Evolutionary conservation across 352 stramenopile species (phyloP).

Genomic region (Phytophthora syringae): DNA sequence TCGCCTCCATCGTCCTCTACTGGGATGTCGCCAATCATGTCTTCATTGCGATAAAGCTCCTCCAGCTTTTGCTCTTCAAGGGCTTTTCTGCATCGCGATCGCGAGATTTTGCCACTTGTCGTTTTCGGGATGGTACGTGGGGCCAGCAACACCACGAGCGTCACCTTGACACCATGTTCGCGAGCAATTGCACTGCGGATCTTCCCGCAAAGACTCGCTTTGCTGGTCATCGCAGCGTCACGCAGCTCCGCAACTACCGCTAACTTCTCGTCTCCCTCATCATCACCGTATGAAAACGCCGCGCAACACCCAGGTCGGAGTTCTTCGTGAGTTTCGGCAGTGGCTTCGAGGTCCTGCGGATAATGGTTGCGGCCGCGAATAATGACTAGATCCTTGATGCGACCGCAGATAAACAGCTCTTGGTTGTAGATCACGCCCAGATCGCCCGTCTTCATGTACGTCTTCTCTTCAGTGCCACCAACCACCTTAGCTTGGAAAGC

Average conservation of each 20-base stretch:
- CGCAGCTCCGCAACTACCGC: constrained; percentile 83
- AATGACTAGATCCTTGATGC: constrained; percentile 99
- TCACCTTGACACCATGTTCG: constrained; percentile 89
- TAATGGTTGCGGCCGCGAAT: constrained; percentile 99
- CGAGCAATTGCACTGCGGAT: constrained; percentile 72
- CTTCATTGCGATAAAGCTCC: constrained; percentile 82
- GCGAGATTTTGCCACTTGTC: constrained; percentile 98
- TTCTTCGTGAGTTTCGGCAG: constrained; percentile 82
- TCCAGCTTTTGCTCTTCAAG: constrained; percentile 65
- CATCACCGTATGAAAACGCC: constrained; percentile 87
- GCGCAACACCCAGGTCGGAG: constrained; percentile 95
- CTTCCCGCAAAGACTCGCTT: constrained; percentile 76
- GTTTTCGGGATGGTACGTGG: constrained; percentile 97
- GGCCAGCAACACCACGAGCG: constrained; percentile 92
- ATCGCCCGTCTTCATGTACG: constrained; percentile 96
- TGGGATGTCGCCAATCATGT: constrained; percentile 65
- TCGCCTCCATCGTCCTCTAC: constrained; percentile 49
- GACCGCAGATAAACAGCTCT: constrained; percentile 98
- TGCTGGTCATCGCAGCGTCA: constrained; percentile 64
- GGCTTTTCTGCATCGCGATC: constrained; percentile 85
- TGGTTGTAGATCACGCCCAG: constrained; percentile 96
- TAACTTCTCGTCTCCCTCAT: constrained; percentile 70
- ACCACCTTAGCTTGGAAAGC: constrained; percentile 90
- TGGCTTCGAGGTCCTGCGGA: constrained; percentile 98
- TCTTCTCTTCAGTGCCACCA: constrained; percentile 31